Evolutionary conservation across 495 filamentous ascomycete genomes (phyloP).

Genomic region (Podospora comata): DNA sequence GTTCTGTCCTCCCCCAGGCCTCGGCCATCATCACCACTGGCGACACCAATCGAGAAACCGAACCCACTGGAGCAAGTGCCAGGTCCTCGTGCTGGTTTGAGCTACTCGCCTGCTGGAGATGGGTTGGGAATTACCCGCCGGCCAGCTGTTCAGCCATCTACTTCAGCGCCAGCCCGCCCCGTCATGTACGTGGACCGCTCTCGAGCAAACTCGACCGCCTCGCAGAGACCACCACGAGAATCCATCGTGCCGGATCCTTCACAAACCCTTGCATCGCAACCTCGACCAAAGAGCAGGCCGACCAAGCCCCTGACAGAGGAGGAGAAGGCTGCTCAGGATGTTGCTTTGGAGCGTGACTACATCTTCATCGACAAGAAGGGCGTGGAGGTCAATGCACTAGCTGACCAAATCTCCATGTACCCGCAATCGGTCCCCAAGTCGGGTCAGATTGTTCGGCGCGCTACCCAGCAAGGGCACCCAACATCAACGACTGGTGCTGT

Average conservation of each 20-base stretch:
- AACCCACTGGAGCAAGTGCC: conserved; percentile 29
- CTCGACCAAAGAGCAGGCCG: conserved; percentile 23
- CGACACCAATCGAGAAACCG: conserved; percentile 37
- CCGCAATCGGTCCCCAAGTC: conserved; percentile 47
- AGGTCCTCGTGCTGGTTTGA: conserved; percentile 17
- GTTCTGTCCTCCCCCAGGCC: conserved; percentile 37
- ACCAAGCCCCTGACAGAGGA: conserved; percentile 52
- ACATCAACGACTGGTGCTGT: background rate
- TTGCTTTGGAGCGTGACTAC: conserved; percentile 88
- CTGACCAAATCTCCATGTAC: conserved; percentile 85
- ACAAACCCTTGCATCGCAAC: conserved; percentile 13
- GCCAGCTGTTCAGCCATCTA: conserved; percentile 36
- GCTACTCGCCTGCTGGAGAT: conserved; percentile 37
- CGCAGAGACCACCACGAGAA: conserved; percentile 28
- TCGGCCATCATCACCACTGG: conserved; percentile 38
- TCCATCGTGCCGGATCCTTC: conserved; percentile 20
- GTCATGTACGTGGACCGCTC: conserved; percentile 34
- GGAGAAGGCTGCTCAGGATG: conserved; percentile 78
- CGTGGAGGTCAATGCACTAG: conserved; percentile 95
- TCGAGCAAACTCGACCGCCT: conserved; percentile 39
- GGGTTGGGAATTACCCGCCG: conserved; percentile 45
- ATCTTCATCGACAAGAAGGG: conserved; percentile 92
- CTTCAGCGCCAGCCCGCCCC: conserved; percentile 39
- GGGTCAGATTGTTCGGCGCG: conserved; percentile 46
- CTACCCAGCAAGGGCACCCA: conserved; percentile 59